A percentile compares a stretch with the other conserved stretches of the same genome.
Conservation (phyloP, 148 eudicot genomes). For the Heliosperma pusillum region DNA sequence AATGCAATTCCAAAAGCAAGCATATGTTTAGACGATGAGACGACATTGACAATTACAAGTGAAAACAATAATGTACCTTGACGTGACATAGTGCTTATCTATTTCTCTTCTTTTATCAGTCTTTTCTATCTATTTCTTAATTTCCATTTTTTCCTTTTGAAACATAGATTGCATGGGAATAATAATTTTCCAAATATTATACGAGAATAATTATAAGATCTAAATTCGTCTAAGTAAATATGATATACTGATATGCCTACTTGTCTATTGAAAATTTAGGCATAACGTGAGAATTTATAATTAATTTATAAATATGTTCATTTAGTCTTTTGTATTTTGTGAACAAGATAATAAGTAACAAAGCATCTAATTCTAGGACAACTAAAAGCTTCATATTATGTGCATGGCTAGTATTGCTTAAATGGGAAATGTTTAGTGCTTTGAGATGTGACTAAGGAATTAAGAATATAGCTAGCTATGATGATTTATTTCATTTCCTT, state of each 20-base stretch:
- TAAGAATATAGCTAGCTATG: background rate
- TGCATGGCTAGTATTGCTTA: background rate
- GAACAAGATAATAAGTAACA: background rate
- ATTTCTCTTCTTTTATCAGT: constrained; percentile 4
- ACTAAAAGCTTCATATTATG: background rate
- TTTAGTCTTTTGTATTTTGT: constrained; percentile 2
- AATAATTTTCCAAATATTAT: background rate
- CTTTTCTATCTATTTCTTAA: background rate
- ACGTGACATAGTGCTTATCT: constrained; percentile 19
- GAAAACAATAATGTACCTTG: constrained; percentile 1
- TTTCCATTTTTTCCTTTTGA: background rate
- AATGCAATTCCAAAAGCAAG: background rate
- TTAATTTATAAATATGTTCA: background rate
- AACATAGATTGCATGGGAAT: background rate
- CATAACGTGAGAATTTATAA: too few relatives aligned
- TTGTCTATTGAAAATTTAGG: background rate
- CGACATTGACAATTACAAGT: background rate
- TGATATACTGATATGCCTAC: background rate
- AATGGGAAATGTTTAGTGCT: background rate
- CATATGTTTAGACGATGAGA: background rate
- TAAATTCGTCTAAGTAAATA: background rate
- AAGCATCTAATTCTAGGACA: constrained; percentile 3
- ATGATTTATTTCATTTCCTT: background rate
- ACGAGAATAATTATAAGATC: background rate
- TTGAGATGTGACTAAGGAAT: background rate